These are phyloP conservation scores for Jacaranda copaia DNA, from an alignment of 257 asterid genomes.

Conservation along the genomic window DNA sequence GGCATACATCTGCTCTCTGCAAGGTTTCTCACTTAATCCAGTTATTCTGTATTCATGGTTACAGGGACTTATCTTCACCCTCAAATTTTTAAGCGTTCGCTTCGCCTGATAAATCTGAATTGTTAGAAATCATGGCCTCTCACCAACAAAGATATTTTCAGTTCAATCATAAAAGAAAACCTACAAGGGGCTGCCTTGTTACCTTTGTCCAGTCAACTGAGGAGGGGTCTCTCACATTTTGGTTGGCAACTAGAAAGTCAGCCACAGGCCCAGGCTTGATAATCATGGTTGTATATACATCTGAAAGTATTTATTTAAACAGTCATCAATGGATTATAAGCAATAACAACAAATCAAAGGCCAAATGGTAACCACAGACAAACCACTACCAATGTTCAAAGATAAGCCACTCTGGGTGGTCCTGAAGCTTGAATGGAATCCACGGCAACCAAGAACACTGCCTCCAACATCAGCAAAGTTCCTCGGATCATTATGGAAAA, in stretches of 20 bases:
- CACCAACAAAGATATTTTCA: neutral
- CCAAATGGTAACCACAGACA: neutral
- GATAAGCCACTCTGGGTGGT: constrained; percentile 87
- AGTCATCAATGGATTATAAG: constrained; percentile 5
- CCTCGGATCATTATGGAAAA: constrained; percentile 74
- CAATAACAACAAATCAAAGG: constrained; percentile 5
- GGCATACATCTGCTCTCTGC: constrained; percentile 71
- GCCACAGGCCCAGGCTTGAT: constrained; percentile 83
- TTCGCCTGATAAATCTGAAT: constrained; percentile 63
- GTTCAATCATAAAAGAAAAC: constrained; percentile 5
- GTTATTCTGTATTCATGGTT: constrained; percentile 83
- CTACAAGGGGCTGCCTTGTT: neutral
- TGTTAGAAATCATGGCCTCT: neutral
- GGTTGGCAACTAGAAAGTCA: constrained; percentile 74
- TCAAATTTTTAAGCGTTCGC: constrained; percentile 74
- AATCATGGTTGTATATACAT: constrained; percentile 84
- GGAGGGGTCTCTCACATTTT: constrained; percentile 75
- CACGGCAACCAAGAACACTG: constrained; percentile 92
- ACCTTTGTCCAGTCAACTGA: constrained; percentile 85
- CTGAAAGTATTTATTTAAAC: constrained; percentile 44
- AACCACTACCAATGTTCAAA: constrained; percentile 70
- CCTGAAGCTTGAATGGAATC: constrained; percentile 88
- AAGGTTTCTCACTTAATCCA: constrained; percentile 75
- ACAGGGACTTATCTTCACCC: constrained; percentile 71
- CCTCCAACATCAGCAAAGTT: constrained; percentile 86